Evolutionary conservation across 148 eudicot species (phyloP).

Genomic region (Linanthus parryae): DNA sequence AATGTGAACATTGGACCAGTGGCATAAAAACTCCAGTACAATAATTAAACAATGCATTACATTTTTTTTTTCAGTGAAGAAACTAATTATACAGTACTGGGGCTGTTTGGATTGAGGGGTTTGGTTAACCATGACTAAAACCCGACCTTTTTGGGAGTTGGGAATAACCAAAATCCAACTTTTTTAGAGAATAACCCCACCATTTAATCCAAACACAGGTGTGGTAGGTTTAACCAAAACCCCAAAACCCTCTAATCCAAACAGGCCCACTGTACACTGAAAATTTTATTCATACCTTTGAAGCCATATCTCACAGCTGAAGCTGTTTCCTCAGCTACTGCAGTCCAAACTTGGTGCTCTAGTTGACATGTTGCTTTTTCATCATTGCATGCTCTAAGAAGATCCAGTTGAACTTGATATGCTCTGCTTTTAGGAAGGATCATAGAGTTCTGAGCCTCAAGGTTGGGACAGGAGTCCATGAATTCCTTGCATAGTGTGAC

Average conservation of each 20-base stretch:
- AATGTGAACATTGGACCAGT: background rate
- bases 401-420: slow-evolving; percentile 84
- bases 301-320: slow-evolving; percentile 94
- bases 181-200: no score
- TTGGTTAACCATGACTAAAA: no score
- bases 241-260: no score
- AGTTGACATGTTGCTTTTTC: slow-evolving; percentile 46
- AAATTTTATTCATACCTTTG: slow-evolving; percentile 42
- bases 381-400: slow-evolving; percentile 66
- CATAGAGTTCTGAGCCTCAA: slow-evolving; percentile 51
- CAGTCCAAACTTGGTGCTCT: slow-evolving; percentile 85
- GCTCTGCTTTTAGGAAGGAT: slow-evolving; percentile 88
- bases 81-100: no score
- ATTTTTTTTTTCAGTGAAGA: background rate
- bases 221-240: no score
- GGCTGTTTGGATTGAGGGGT: no score
- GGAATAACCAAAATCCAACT: no score
- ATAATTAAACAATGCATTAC: slow-evolving; percentile 3
- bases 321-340: slow-evolving; percentile 97
- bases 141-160: no score
- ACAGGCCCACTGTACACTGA: no score
- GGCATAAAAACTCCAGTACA: slow-evolving; percentile 1
- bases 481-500: slow-evolving; percentile 59
- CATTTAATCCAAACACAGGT: no score
- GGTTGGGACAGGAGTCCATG: slow-evolving; percentile 57